Evolutionary conservation across 441 rosid species (phyloP).

Genomic region (Erodium chrysanthum): DNA sequence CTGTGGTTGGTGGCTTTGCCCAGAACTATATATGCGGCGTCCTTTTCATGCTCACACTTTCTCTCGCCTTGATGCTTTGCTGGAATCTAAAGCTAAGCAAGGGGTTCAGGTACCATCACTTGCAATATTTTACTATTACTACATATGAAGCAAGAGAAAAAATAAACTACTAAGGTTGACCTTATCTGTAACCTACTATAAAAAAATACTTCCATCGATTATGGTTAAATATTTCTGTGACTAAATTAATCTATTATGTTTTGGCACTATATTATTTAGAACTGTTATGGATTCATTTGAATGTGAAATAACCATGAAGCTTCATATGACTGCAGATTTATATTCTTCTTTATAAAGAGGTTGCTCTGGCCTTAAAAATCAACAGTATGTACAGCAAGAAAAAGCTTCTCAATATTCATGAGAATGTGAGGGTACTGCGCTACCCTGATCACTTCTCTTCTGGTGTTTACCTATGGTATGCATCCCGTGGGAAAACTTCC

Average conservation of each 20-base stretch:
- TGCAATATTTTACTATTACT: not conserved
- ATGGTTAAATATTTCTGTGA: not conserved
- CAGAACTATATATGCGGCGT: conserved; percentile 88
- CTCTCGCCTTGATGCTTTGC: conserved; percentile 79
- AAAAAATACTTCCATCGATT: no score
- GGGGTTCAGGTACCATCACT: conserved; percentile 72
- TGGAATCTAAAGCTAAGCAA: conserved; percentile 95
- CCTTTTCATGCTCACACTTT: conserved; percentile 62
- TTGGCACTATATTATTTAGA: not conserved
- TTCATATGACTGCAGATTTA: conserved; percentile 55
- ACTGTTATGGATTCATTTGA: not conserved
- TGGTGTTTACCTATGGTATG: conserved; percentile 97
- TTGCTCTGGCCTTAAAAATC: conserved; percentile 91
- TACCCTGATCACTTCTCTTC: conserved; percentile 92
- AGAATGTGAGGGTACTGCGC: conserved; percentile 93
- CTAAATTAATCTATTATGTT: no score
- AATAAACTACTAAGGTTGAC: not conserved
- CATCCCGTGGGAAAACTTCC: not conserved
- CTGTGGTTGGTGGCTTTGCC: conserved; percentile 99
- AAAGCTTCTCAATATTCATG: conserved; percentile 85
- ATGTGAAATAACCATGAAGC: not conserved
- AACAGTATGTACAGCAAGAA: conserved; percentile 94
- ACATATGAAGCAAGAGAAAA: not conserved
- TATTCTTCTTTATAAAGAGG: conserved; percentile 93
- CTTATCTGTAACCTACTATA: not conserved